These are phyloP conservation scores for Vigna hirtella DNA, from an alignment of 306 rosid genomes.

Conservation along the genomic window DNA sequence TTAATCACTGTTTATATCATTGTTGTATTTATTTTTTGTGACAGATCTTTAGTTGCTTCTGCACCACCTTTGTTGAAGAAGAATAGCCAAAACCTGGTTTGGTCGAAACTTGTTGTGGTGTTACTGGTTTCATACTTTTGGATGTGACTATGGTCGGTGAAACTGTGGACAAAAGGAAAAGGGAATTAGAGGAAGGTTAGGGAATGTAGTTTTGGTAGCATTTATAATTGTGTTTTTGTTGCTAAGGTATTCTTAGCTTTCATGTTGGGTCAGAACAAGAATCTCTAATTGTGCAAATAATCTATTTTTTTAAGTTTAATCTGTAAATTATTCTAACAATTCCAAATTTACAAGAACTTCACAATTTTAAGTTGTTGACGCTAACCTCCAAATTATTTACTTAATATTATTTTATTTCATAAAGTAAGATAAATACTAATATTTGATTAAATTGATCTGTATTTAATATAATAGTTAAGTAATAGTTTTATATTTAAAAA, in stretches of 20 bases:
- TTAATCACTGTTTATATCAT: not conserved
- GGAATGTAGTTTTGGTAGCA: conserved; percentile 45
- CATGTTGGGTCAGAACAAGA: conserved; percentile 69
- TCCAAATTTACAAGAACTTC: too few species aligned
- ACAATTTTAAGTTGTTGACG: too few species aligned
- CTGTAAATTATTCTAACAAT: conserved; percentile 10
- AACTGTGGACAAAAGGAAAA: conserved; percentile 25
- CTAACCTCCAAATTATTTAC: too few species aligned
- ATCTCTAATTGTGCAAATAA: conserved; percentile 57
- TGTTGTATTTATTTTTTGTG: not conserved
- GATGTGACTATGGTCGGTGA: conserved; percentile 51
- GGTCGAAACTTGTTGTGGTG: conserved; percentile 55
- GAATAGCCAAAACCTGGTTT: conserved; percentile 36
- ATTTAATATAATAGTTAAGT: too few species aligned
- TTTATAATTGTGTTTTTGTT: conserved; percentile 49
- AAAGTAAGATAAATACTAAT: too few species aligned
- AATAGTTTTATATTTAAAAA: too few species aligned
- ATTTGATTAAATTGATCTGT: too few species aligned
- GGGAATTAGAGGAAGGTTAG: conserved; percentile 38
- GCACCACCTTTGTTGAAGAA: conserved; percentile 51
- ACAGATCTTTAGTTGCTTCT: conserved; percentile 65
- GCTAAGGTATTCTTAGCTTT: conserved; percentile 75
- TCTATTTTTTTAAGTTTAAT: conserved; percentile 37
- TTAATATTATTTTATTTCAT: too few species aligned
- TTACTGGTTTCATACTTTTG: conserved; percentile 56